These are phyloP conservation scores for Chytriomyces hyalinus DNA, from an alignment of 192 early-diverging fungal genomes.

Conservation along the genomic window DNA sequence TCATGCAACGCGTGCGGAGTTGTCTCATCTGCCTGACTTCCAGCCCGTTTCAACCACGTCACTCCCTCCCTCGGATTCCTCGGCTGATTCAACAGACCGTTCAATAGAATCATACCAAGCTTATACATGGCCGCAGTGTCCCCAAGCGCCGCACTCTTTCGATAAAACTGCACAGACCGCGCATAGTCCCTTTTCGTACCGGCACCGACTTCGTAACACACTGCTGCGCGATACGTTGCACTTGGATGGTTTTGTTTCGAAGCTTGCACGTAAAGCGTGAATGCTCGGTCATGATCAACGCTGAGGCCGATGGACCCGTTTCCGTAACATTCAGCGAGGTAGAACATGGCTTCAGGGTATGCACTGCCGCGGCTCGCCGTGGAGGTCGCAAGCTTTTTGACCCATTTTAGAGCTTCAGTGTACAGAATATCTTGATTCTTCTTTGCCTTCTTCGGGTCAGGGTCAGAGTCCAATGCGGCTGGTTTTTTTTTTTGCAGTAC, in stretches of 20 bases:
- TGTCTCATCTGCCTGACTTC: slow-evolving; percentile 84
- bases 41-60: slow-evolving; percentile 93
- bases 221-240: slow-evolving; percentile 91
- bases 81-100: slow-evolving; percentile 77
- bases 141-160: slow-evolving; percentile 87
- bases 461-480: slow-evolving; percentile 49
- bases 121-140: slow-evolving; percentile 98
- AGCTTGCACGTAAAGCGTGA: slow-evolving; percentile 87
- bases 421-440: slow-evolving; percentile 76
- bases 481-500: slow-evolving; percentile 62
- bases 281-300: slow-evolving; percentile 88
- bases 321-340: slow-evolving; percentile 87
- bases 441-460: slow-evolving; percentile 66
- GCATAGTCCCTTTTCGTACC: slow-evolving; percentile 85
- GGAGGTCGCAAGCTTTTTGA: slow-evolving; percentile 77
- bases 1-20: slow-evolving; percentile 95
- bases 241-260: slow-evolving; percentile 90
- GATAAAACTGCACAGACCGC: slow-evolving; percentile 87
- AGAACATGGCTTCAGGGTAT: slow-evolving; percentile 91
- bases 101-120: slow-evolving; percentile 88
- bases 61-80: slow-evolving; percentile 88
- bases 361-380: slow-evolving; percentile 64
- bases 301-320: slow-evolving; percentile 79
- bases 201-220: slow-evolving; percentile 95
- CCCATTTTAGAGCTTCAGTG: slow-evolving; percentile 81